Conservation (phyloP, 805 yeast genomes). For the Ogataea henricii region DNA sequence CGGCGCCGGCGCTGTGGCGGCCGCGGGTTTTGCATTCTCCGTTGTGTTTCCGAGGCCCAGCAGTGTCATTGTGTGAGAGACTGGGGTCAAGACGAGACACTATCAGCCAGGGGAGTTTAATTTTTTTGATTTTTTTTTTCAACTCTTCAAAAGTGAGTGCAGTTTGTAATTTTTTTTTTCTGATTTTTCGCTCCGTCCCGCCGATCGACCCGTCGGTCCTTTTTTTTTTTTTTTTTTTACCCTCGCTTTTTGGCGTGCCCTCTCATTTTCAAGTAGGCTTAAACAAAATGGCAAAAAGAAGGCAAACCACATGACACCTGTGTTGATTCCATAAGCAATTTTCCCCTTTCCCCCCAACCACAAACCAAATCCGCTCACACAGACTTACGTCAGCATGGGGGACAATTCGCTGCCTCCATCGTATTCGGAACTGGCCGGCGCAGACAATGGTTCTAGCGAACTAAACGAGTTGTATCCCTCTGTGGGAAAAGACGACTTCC, state of each 20-base stretch:
- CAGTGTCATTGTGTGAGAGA: not conserved
- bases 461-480: conserved; percentile 20
- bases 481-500: conserved; percentile 7
- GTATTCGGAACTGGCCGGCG: conserved; percentile 8
- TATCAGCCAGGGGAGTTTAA: too few relatives aligned
- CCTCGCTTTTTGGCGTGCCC: too few relatives aligned
- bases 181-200: not conserved
- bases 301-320: conserved; percentile 5
- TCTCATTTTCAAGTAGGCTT: not conserved
- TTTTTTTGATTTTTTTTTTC: too few relatives aligned
- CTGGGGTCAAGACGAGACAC: too few relatives aligned
- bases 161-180: not conserved
- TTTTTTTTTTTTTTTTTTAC: too few relatives aligned
- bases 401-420: conserved; percentile 15
- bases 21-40: not conserved
- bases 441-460: not conserved
- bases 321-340: not conserved
- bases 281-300: conserved; percentile 5
- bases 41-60: not conserved
- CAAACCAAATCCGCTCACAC: not conserved
- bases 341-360: not conserved
- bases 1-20: not conserved
- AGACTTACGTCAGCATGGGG: conserved; percentile 4
- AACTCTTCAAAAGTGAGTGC: not conserved
- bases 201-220: conserved; percentile 11